Evolutionary conservation across 768 basidiomycete species (phyloP), one percentile per base, ranked within the genome.

Genomic region (Lyophyllum decastes): DNA sequence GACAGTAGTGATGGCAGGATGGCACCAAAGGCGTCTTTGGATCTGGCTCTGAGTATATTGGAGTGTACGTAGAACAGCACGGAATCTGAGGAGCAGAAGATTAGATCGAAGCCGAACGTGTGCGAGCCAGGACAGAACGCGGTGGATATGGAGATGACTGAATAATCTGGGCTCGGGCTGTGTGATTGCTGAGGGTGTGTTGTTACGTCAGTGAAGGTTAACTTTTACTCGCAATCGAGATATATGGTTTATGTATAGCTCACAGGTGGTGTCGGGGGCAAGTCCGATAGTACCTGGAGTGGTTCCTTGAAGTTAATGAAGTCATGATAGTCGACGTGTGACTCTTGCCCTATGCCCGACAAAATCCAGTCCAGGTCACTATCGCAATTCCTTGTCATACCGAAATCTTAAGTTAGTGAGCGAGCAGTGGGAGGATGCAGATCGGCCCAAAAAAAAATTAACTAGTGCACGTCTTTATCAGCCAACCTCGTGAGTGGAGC

Each of bases 31-130:
- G 63, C 64, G 1, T 56, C 50, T 27, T 59, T 57, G 9, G 64
- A 64, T 12, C 27, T 56, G 2, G 51, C 51, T 3, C 64, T 44
- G 17, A 72, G 44, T 16, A 57, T 48, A 0, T 61, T 38, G 7
- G 64, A 62, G 41, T 63, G 62, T 19, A 71, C 61, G 35, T 73
- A 70, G 59, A 73, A 73, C 3, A 68, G 55, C 10, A 73, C 70
- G 1, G 54, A 48, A 24, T 73, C 72, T 24, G 66, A 58, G 7
- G 70, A 68, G 19, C 63, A 63, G 24, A 73, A 61, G 51, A 68
- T 61, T 11, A 64, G 64, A 30, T 72, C 68, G 9, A 64, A 62
- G 10, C 16, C 40, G 10, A 34, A 11, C n/a, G 64, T 52, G 25
- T 71, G 65, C 9, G 66, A 60, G 17, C 66, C 67, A 19, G 69